phyloP scores from a whole-genome alignment of 306 rosid genomes.

The Citrullus mucosospermus region DNA sequence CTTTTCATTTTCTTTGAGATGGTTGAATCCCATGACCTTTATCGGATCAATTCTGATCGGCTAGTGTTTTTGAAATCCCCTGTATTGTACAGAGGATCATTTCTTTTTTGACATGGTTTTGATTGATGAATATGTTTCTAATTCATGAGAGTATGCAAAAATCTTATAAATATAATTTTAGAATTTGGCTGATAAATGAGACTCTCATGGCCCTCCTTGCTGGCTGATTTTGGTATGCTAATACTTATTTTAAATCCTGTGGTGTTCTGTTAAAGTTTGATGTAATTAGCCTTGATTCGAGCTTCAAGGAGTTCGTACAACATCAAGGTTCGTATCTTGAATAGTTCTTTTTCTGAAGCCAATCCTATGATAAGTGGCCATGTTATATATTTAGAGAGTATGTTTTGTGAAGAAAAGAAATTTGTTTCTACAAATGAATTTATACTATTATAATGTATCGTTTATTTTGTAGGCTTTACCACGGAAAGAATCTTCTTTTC shows the following conservation, averaged over 20 bases:
- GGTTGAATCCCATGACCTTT: neutral
- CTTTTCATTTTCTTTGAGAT: neutral
- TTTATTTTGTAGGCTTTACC: conserved; percentile 40
- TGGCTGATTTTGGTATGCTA: neutral
- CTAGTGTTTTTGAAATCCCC: neutral
- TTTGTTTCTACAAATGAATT: neutral
- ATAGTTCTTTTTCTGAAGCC: neutral
- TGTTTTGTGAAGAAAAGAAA: neutral
- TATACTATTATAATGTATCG: conserved; percentile 1
- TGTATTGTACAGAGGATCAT: neutral
- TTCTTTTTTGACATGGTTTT: neutral
- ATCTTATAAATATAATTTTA: neutral
- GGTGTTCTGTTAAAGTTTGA: neutral
- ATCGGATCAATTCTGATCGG: neutral
- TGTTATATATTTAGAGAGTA: neutral
- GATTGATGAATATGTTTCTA: neutral
- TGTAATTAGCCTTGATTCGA: neutral
- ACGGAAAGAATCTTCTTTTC: conserved; percentile 17
- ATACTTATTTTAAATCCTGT: neutral
- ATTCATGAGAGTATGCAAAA: neutral
- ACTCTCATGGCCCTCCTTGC: neutral
- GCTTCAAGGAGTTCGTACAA: neutral
- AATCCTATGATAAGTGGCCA: neutral
- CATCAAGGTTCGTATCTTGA: neutral
- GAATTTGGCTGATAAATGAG: neutral